These are phyloP conservation scores for Sphaerobolus stellatus DNA, from an alignment of 1,284 basidiomycete genomes.

Conservation along the genomic window DNA sequence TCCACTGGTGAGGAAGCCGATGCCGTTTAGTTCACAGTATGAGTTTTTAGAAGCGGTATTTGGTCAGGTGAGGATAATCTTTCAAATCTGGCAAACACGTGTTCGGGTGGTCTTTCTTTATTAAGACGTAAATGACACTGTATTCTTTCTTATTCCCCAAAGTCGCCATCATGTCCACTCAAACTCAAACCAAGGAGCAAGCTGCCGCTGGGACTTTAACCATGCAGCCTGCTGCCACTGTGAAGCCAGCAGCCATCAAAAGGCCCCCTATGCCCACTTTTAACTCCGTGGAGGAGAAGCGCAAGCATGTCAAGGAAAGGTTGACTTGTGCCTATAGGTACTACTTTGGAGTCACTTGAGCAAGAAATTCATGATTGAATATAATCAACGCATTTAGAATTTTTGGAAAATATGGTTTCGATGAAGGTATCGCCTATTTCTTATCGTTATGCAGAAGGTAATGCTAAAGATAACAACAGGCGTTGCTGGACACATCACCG, in stretches of 20 bases:
- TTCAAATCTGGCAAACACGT: too few species aligned
- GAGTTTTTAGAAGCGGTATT: too few species aligned
- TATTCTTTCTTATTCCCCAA: background rate
- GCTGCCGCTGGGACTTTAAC: background rate
- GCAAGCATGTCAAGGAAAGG: slow-evolving; percentile 11
- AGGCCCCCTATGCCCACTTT: slow-evolving; percentile 6
- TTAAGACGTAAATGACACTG: too few species aligned
- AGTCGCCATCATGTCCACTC: slow-evolving; percentile 1
- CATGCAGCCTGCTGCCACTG: slow-evolving; percentile 1
- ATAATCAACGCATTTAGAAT: slow-evolving; percentile 3
- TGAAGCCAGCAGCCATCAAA: background rate
- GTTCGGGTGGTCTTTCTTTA: background rate
- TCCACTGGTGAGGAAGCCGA: too few species aligned
- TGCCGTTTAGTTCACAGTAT: too few species aligned
- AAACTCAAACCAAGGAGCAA: slow-evolving; percentile 3
- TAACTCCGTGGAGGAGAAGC: slow-evolving; percentile 8
- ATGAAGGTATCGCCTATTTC: slow-evolving; percentile 4
- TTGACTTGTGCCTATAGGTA: slow-evolving; percentile 12
- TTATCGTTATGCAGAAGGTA: slow-evolving; percentile 29
- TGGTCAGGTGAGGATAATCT: too few species aligned
- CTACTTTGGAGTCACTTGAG: background rate
- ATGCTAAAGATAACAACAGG: slow-evolving; percentile 60
- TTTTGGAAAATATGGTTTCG: slow-evolving; percentile 12
- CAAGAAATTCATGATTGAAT: background rate
- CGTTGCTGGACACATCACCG: slow-evolving; percentile 63